Evolutionary conservation across 2,329 filamentous ascomycete genomes (phyloP).

Genomic region (Balansia obtecta): DNA sequence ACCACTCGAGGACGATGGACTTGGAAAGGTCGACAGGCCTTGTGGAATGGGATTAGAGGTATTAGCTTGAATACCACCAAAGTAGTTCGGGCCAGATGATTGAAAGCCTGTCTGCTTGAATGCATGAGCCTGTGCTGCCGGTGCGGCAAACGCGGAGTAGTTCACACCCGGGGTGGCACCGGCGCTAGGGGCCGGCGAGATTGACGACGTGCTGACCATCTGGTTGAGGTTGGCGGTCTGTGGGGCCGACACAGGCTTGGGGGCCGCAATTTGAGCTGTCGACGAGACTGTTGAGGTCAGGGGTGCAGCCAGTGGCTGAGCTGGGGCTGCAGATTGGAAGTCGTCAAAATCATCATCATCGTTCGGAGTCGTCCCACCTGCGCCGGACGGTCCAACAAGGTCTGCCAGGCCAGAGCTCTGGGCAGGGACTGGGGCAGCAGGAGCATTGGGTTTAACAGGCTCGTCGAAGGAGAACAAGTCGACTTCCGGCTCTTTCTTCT

Average conservation of each 20-base stretch:
- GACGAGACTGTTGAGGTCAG: slow-evolving; percentile 39
- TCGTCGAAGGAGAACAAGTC: slow-evolving; percentile 94
- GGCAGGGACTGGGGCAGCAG: slow-evolving; percentile 32
- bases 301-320: slow-evolving; percentile 34
- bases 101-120: slow-evolving; percentile 56
- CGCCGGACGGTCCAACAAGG: slow-evolving; percentile 19
- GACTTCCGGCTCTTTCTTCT: slow-evolving; percentile 77
- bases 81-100: slow-evolving; percentile 82
- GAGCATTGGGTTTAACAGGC: slow-evolving; percentile 38
- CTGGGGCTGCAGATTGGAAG: slow-evolving; percentile 75
- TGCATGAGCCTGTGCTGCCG: slow-evolving; percentile 27
- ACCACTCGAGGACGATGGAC: slow-evolving; percentile 22
- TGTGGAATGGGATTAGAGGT: slow-evolving; percentile 17
- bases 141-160: slow-evolving; percentile 46
- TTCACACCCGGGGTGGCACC: slow-evolving; percentile 45
- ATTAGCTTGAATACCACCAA: slow-evolving; percentile 59
- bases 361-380: slow-evolving; percentile 21
- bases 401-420: slow-evolving; percentile 34
- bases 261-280: slow-evolving; percentile 61
- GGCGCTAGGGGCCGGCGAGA: slow-evolving; percentile 57
- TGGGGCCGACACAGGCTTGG: slow-evolving; percentile 72
- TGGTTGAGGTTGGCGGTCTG: slow-evolving; percentile 71
- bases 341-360: slow-evolving; percentile 94
- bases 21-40: slow-evolving; percentile 18
- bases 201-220: slow-evolving; percentile 67